A percentile compares a stretch with the other conserved stretches of the same genome.
Evolutionary conservation across 2,329 filamentous ascomycete species (phyloP).

Genomic region (Aspergillus pseudoviridinutans): DNA sequence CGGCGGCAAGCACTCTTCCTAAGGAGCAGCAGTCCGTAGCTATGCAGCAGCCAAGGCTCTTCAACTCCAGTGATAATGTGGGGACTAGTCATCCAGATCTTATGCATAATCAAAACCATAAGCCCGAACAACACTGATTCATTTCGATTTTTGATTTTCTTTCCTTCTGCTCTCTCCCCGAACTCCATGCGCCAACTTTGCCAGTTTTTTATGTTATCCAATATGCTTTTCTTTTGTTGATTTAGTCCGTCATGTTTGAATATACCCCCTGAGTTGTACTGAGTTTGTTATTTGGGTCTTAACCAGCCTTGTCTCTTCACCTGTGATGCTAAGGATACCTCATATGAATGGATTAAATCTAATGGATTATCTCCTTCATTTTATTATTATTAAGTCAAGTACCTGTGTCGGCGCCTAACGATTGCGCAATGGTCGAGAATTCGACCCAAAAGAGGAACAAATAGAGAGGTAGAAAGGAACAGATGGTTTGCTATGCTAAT

Average conservation of each 20-base stretch:
- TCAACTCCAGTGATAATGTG: neutral
- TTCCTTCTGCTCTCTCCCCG: neutral
- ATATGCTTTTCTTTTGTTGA: neutral
- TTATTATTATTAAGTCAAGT: neutral
- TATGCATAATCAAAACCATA: neutral
- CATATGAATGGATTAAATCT: neutral
- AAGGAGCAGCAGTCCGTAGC: neutral
- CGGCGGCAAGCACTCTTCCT: slow-evolving; percentile 9
- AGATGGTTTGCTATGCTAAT: slow-evolving; percentile 6
- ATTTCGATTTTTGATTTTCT: neutral
- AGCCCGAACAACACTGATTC: neutral
- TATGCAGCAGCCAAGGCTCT: neutral
- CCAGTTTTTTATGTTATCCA: neutral
- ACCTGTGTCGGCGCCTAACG: too few relatives aligned
- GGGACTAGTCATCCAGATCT: neutral
- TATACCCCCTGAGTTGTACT: slow-evolving; percentile 12
- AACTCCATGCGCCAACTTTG: neutral
- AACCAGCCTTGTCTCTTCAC: neutral
- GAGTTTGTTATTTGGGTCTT: neutral
- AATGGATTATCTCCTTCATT: neutral
- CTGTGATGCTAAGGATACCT: neutral
- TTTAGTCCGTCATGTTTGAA: slow-evolving; percentile 2
- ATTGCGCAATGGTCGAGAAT: too few relatives aligned
- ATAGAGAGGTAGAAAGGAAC: too few relatives aligned
- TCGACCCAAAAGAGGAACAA: neutral